These are phyloP conservation scores for Diaporthe capsici DNA, from an alignment of 2,329 filamentous ascomycete genomes.

Conservation along the genomic window DNA sequence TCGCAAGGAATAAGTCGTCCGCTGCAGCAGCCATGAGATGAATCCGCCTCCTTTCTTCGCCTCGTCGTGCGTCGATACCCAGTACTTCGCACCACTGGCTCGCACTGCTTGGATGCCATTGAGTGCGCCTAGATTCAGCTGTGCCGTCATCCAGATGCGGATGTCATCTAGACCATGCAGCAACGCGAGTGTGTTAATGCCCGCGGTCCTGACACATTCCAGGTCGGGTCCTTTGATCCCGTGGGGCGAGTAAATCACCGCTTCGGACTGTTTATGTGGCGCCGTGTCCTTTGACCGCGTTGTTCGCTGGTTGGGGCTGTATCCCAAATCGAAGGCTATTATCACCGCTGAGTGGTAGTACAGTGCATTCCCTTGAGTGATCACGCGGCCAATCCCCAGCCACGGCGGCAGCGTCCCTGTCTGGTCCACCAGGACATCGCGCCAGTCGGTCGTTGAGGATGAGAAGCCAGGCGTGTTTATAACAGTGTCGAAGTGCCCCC, in stretches of 20 bases:
- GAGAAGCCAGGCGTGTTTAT: slow-evolving; percentile 63
- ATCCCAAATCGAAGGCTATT: slow-evolving; percentile 62
- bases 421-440: slow-evolving; percentile 44
- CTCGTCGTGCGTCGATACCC: slow-evolving; percentile 77
- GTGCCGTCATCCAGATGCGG: slow-evolving; percentile 61
- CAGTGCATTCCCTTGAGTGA: slow-evolving; percentile 66
- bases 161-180: slow-evolving; percentile 77
- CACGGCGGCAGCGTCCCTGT: slow-evolving; percentile 64
- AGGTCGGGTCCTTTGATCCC: slow-evolving; percentile 67
- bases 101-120: slow-evolving; percentile 72
- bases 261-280: slow-evolving; percentile 58
- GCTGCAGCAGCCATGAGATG: slow-evolving; percentile 64
- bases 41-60: slow-evolving; percentile 71
- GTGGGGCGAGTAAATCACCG: slow-evolving; percentile 75
- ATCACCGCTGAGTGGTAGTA: slow-evolving; percentile 75
- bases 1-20: slow-evolving; percentile 59
- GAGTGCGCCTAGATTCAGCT: slow-evolving; percentile 74
- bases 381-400: slow-evolving; percentile 72
- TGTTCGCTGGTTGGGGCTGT: slow-evolving; percentile 33
- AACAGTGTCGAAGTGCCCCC: slow-evolving; percentile 72
- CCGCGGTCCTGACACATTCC: slow-evolving; percentile 56
- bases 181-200: slow-evolving; percentile 68
- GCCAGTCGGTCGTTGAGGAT: slow-evolving; percentile 46
- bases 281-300: slow-evolving; percentile 41
- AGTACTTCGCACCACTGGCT: slow-evolving; percentile 69